These are phyloP conservation scores for Dryas drummondii DNA, from an alignment of 306 rosid species.

Conservation along the genomic window DNA sequence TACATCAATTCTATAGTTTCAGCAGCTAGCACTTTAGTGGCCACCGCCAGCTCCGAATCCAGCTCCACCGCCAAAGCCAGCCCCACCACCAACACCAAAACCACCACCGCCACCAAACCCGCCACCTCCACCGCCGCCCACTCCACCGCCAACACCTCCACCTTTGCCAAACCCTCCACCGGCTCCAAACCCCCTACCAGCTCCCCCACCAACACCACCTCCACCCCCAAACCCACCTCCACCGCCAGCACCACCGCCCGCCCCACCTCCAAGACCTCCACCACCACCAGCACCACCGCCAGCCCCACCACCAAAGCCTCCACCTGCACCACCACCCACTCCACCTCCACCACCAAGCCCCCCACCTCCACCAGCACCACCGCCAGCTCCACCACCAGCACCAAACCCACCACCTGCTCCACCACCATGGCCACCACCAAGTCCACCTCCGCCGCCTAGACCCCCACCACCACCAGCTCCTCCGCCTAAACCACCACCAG, in stretches of 20 bases:
- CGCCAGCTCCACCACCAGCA: slow-evolving; percentile 25
- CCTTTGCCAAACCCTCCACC: slow-evolving; percentile 11
- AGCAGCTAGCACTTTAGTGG: slow-evolving; percentile 10
- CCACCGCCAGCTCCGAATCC: slow-evolving; percentile 26
- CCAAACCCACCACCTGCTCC: slow-evolving; percentile 31
- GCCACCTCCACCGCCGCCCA: slow-evolving; percentile 20
- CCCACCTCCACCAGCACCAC: slow-evolving; percentile 26
- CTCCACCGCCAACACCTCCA: slow-evolving; percentile 13
- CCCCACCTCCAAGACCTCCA: slow-evolving; percentile 16
- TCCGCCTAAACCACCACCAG: slow-evolving; percentile 17
- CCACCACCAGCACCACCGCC: slow-evolving; percentile 33
- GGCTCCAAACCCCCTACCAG: slow-evolving; percentile 11
- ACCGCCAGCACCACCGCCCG: slow-evolving; percentile 20
- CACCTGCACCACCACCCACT: slow-evolving; percentile 33
- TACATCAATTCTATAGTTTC: background rate
- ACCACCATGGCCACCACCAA: slow-evolving; percentile 28
- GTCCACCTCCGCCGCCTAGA: slow-evolving; percentile 24
- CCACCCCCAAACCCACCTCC: slow-evolving; percentile 35
- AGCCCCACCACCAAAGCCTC: slow-evolving; percentile 32
- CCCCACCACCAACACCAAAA: slow-evolving; percentile 7
- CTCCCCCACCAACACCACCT: slow-evolving; percentile 22
- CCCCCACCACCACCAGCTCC: slow-evolving; percentile 31
- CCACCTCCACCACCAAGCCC: slow-evolving; percentile 32
- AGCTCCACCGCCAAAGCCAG: slow-evolving; percentile 19
- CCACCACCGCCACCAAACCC: slow-evolving; percentile 28